These are phyloP conservation scores for Triglochin maritima DNA, from an alignment of 106 monocot species.

Conservation along the genomic window DNA sequence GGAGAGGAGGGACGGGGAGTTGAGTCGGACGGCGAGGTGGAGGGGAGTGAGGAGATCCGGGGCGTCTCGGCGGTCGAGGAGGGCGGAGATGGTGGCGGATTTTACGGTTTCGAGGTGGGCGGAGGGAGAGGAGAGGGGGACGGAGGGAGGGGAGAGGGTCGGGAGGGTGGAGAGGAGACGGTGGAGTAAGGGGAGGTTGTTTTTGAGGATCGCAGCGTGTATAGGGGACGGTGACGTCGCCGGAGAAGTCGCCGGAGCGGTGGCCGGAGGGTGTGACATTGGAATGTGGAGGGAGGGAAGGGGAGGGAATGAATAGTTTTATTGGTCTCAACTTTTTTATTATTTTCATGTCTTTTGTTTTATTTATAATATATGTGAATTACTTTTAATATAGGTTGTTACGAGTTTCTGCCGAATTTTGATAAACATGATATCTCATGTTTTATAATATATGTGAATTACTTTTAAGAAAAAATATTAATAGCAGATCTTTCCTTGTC, in stretches of 20 bases:
- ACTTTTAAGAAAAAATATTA: no score
- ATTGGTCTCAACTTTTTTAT: no score
- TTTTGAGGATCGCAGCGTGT: constrained; percentile 51
- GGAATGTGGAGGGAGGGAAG: no score
- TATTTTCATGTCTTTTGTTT: no score
- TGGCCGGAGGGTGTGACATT: no score
- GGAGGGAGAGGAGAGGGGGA: constrained; percentile 27
- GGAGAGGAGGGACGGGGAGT: constrained; percentile 15
- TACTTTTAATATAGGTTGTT: no score
- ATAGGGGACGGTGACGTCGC: constrained; percentile 16
- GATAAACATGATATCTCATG: no score
- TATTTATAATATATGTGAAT: no score
- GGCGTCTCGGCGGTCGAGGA: constrained; percentile 70
- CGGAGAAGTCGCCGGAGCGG: neutral
- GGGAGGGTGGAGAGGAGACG: constrained; percentile 39
- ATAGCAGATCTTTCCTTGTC: no score
- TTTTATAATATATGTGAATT: no score
- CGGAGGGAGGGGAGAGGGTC: constrained; percentile 33
- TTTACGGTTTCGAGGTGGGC: constrained; percentile 20
- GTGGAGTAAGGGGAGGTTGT: constrained; percentile 24
- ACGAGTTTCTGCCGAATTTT: no score
- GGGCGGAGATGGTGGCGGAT: constrained; percentile 29
- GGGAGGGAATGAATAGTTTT: no score
- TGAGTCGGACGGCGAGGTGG: constrained; percentile 73
- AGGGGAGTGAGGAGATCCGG: constrained; percentile 59